Percentiles rank a stretch among this genome's conserved stretches.
phyloP scores from a whole-genome alignment of 2,329 filamentous ascomycete species.

The Colletotrichum tamarilloi region DNA sequence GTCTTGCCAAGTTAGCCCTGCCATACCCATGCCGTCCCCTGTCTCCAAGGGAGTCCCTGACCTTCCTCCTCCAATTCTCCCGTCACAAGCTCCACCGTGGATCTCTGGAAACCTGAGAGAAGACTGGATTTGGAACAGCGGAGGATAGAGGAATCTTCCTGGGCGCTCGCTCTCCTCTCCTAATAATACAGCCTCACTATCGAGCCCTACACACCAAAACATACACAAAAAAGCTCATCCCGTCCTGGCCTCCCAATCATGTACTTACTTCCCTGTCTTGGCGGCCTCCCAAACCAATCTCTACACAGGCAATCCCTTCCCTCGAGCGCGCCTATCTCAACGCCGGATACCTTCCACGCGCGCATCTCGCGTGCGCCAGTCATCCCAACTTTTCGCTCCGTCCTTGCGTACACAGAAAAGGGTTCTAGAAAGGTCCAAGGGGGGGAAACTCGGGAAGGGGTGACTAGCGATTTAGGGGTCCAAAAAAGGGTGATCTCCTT shows the following conservation, averaged over 20 bases:
- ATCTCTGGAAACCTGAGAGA: neutral
- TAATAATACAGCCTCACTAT: slow-evolving; percentile 19
- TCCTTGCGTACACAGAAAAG: neutral
- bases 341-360: neutral
- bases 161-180: neutral
- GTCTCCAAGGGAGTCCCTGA: slow-evolving; percentile 7
- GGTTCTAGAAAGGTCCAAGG: neutral
- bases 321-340: neutral
- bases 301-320: slow-evolving; percentile 2
- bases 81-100: neutral
- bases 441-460: no score
- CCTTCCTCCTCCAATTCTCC: neutral
- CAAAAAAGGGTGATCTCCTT: neutral
- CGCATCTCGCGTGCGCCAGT: neutral
- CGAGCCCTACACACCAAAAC: slow-evolving; percentile 4
- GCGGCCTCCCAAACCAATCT: neutral
- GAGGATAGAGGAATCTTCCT: neutral
- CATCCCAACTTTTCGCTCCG: neutral
- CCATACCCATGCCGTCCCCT: neutral
- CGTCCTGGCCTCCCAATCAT: neutral
- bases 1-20: neutral
- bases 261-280: neutral
- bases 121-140: neutral
- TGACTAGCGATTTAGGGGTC: neutral
- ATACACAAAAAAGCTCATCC: neutral